Conservation (phyloP, 306 rosid species). For the Citrullus amarus region DNA sequence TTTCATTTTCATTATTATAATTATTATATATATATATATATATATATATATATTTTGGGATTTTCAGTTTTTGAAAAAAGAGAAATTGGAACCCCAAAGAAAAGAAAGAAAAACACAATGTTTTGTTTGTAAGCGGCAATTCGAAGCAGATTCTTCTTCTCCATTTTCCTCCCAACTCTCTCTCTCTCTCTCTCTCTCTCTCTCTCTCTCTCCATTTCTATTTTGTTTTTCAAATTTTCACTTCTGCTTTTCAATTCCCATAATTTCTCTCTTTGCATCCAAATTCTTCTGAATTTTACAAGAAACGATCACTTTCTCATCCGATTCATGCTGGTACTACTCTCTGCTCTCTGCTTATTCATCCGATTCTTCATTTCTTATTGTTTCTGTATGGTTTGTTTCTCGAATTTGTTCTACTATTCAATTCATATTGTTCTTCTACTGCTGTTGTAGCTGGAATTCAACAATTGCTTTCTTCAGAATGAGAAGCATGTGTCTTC, state of each 20-base stretch:
- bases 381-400: neutral
- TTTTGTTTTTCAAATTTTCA: neutral
- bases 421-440: neutral
- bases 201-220: neutral
- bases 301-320: neutral
- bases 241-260: neutral
- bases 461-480: neutral
- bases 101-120: neutral
- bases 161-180: neutral
- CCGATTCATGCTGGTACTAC: neutral
- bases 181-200: neutral
- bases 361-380: neutral
- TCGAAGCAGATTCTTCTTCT: conserved; percentile 6
- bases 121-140: conserved; percentile 12
- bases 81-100: neutral
- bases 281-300: neutral
- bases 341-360: neutral
- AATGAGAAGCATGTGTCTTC: neutral
- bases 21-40: neutral
- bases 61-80: neutral
- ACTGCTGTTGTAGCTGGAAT: neutral
- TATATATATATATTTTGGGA: neutral
- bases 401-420: neutral
- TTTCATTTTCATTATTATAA: neutral
- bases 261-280: neutral